Evolutionary conservation across 805 yeast genomes (phyloP).

Genomic region (Ogataea paraovalis): DNA sequence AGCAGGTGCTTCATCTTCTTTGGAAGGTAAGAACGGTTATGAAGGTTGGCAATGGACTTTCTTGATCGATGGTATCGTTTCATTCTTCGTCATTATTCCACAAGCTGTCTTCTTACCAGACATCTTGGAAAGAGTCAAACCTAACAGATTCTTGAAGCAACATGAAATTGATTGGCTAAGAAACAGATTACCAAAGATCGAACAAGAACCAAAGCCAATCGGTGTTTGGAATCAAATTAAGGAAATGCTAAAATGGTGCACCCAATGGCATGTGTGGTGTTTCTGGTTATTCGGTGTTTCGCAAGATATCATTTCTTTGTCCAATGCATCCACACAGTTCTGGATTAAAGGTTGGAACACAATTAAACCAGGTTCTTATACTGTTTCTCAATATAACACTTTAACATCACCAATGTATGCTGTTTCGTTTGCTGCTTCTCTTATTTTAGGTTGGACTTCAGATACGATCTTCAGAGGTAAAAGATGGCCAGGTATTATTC

Average conservation of each 20-base stretch:
- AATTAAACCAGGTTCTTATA: slow-evolving; percentile 12
- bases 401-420: slow-evolving; percentile 19
- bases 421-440: slow-evolving; percentile 10
- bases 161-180: slow-evolving; percentile 12
- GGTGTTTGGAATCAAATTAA: slow-evolving; percentile 9
- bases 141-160: slow-evolving; percentile 23
- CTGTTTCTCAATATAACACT: slow-evolving; percentile 15
- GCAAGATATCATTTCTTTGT: slow-evolving; percentile 15
- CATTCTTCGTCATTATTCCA: slow-evolving; percentile 15
- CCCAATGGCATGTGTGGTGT: slow-evolving; percentile 20
- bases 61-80: slow-evolving; percentile 41
- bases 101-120: slow-evolving; percentile 25
- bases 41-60: slow-evolving; percentile 53
- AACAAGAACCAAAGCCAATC: slow-evolving; percentile 6
- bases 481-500: slow-evolving; percentile 19
- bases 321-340: slow-evolving; percentile 17
- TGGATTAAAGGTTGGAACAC: slow-evolving; percentile 23
- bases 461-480: slow-evolving; percentile 17
- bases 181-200: slow-evolving; percentile 10
- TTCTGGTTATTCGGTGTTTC: slow-evolving; percentile 16
- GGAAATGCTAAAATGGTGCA: slow-evolving; percentile 11
- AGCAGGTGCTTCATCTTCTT: slow-evolving; percentile 30
- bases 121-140: slow-evolving; percentile 27
- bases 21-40: slow-evolving; percentile 15
- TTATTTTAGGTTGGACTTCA: slow-evolving; percentile 17